These are phyloP conservation scores for Monosporascus ibericus DNA, from an alignment of 2,329 filamentous ascomycete genomes.

Conservation along the genomic window DNA sequence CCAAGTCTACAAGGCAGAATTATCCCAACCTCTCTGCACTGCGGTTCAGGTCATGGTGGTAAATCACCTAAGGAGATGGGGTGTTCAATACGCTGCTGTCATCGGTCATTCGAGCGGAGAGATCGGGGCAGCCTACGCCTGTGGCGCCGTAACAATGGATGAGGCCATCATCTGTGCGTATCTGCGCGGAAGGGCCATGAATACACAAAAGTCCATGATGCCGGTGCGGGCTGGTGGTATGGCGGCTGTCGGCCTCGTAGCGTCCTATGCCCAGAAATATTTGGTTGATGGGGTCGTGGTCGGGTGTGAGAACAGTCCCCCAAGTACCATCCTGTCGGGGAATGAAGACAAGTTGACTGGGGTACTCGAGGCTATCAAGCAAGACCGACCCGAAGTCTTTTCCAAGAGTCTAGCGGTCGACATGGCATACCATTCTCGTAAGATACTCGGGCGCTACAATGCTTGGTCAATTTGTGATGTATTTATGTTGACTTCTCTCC, in stretches of 20 bases:
- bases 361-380: conserved; percentile 16
- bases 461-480: not conserved
- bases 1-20: conserved; percentile 13
- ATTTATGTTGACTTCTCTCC: too few relatives aligned
- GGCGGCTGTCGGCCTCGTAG: conserved; percentile 26
- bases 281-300: conserved; percentile 11
- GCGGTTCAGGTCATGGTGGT: conserved; percentile 17
- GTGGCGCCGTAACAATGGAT: conserved; percentile 25
- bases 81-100: conserved; percentile 8
- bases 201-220: conserved; percentile 5
- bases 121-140: conserved; percentile 38
- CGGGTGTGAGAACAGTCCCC: conserved; percentile 19
- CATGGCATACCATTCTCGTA: conserved; percentile 27
- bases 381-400: conserved; percentile 7
- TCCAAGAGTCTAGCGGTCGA: conserved; percentile 19
- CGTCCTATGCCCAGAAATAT: conserved; percentile 13
- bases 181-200: conserved; percentile 31
- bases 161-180: conserved; percentile 35
- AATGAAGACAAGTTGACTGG: conserved; percentile 8
- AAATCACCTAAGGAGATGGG: conserved; percentile 6
- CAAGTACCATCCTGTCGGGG: conserved; percentile 18
- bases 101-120: conserved; percentile 32
- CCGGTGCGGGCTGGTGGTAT: conserved; percentile 18
- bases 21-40: conserved; percentile 24
- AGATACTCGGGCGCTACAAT: not conserved